Conservation (phyloP, 352 stramenopile species). For the Pilasporangium apinafurcum region DNA sequence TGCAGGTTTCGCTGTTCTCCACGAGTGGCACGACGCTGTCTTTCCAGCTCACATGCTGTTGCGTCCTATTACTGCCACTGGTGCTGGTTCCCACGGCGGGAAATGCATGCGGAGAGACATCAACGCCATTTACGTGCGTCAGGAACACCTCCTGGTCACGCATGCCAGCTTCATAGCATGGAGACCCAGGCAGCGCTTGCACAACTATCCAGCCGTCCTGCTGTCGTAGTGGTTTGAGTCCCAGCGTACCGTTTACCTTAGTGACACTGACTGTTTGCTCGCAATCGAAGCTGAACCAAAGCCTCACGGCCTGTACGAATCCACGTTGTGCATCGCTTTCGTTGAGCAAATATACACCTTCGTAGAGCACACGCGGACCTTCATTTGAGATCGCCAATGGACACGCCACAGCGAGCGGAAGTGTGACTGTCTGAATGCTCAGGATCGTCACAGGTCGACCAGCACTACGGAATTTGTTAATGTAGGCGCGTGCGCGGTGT, state of each 20-base stretch:
- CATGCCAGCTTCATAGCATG: constrained; percentile 70
- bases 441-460: constrained; percentile 59
- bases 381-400: constrained; percentile 61
- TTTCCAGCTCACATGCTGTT: constrained; percentile 50
- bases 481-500: constrained; percentile 53
- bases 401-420: constrained; percentile 55
- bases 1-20: constrained; percentile 67
- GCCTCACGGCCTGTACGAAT: constrained; percentile 59
- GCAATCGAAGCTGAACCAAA: constrained; percentile 81
- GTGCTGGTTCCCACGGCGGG: constrained; percentile 31
- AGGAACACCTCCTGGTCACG: constrained; percentile 65
- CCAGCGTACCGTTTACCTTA: constrained; percentile 60
- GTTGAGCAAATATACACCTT: constrained; percentile 53
- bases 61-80: constrained; percentile 8
- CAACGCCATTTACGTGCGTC: constrained; percentile 75
- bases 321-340: constrained; percentile 38
- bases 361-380: constrained; percentile 45
- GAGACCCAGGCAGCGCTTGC: constrained; percentile 54
- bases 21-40: constrained; percentile 71
- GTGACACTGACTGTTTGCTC: constrained; percentile 75
- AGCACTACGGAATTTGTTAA: constrained; percentile 49
- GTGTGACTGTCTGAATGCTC: constrained; percentile 55
- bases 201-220: constrained; percentile 77
- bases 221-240: constrained; percentile 63
- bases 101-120: constrained; percentile 70